Base-by-base conservation (phyloP, 305 asterid species). In the Fraxinus greggii region DNA sequence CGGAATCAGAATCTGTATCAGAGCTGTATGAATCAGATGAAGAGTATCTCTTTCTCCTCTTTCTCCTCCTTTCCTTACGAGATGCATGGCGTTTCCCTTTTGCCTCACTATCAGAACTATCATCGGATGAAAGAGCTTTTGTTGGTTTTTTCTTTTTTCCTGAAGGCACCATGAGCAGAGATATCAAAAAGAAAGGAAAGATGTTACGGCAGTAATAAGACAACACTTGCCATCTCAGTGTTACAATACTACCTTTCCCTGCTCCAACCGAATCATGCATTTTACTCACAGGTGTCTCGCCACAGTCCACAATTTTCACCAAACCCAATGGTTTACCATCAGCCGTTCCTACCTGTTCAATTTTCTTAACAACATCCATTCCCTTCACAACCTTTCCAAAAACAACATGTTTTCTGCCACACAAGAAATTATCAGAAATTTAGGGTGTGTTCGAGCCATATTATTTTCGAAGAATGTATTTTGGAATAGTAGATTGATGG, bases 311-410 rank as follows among this genome's bases (percentile, higher is more conserved):
- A 84, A 94, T 89, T 89, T 89, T 93, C 80, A 96, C 97, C 85
- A 86, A 70, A 78, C 91, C 93, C 61, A 87, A 72, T 19, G 94
- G 90, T 78, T 67, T 88, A 82, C 97, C 99, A 84, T 89, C 92
- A 78, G 90, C 83, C 23, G 97, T 81, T 72, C 98, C 99, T 51
- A 90, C 77, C 85, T 87, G 92, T 87, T 96, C 99, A 87, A 96
- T 88, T 88, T 91, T 94, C 93, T 75, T 93, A 70, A 96, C 88
- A 86, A 90, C 24, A 10, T 92, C 97, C 95, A 96, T 90, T 83
- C 99, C 99, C 78, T 88, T 89, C 81, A 91, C 94, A 86, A 93
- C 99, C 87, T 91, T 93, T 36, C 99, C 99, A 79, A 96, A 96
- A 85, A 96, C 98, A 76, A 96, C 98, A 88, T 96, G 99, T 81